Evolutionary conservation across 352 stramenopile genomes (phyloP).

Genomic region (Globisporangium camurandrum): DNA sequence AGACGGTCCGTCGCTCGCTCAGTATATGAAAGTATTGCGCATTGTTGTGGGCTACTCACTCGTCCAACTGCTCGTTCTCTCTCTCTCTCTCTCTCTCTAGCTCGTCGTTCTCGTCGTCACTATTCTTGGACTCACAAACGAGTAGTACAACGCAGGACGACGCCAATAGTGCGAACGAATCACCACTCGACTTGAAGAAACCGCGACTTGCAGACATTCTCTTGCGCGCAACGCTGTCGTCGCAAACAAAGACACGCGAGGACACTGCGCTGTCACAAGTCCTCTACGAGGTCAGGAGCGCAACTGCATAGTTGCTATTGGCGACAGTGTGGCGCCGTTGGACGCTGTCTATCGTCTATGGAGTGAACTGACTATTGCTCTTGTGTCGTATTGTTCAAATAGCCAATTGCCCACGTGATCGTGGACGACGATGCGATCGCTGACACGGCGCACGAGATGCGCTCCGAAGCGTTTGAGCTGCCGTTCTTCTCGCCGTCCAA

Average conservation of each 20-base stretch:
- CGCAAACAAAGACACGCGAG: conserved; percentile 23
- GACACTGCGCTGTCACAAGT: not conserved
- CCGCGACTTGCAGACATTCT: conserved; percentile 46
- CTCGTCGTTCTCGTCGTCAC: conserved; percentile 5
- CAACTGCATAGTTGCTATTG: no score
- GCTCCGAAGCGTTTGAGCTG: conserved; percentile 38
- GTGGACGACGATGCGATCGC: conserved; percentile 36
- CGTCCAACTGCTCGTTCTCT: no score
- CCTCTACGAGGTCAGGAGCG: no score
- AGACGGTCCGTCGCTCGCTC: no score
- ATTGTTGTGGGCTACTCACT: no score
- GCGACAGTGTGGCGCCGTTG: no score
- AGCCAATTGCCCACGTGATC: not conserved
- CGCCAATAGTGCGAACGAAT: not conserved
- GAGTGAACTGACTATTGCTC: not conserved
- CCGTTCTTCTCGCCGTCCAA: conserved; percentile 56
- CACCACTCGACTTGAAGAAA: conserved; percentile 13
- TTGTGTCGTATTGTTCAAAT: not conserved
- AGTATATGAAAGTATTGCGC: no score
- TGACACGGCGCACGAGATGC: conserved; percentile 56
- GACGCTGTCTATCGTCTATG: no score
- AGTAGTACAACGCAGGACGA: conserved; percentile 3
- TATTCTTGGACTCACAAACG: conserved; percentile 7
- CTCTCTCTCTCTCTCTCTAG: not conserved
- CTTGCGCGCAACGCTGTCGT: conserved; percentile 49